Conservation (phyloP, 352 stramenopile species). For the Phytophthora pseudosyringae region DNA sequence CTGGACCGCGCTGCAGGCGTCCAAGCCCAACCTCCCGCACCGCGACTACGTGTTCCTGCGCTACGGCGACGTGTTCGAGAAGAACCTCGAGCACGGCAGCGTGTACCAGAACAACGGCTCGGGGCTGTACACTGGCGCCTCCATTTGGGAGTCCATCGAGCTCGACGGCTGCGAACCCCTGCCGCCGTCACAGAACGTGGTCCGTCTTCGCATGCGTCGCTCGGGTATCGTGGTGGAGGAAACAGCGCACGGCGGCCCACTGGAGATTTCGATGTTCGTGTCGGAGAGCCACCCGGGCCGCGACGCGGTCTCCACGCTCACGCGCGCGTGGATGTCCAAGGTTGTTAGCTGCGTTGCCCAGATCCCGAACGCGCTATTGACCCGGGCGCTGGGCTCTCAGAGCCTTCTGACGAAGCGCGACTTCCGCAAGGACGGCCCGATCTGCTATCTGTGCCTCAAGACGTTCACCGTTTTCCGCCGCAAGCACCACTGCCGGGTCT, state of each 20-base stretch:
- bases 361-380: conserved; percentile 71
- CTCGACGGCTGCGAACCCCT: conserved; percentile 78
- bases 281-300: conserved; percentile 80
- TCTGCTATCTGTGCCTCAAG: conserved; percentile 80
- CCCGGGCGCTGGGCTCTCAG: conserved; percentile 64
- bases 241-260: conserved; percentile 51
- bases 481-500: conserved; percentile 88
- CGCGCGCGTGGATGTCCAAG: conserved; percentile 86
- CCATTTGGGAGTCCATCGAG: conserved; percentile 88
- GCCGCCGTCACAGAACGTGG: conserved; percentile 79
- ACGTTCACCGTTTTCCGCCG: conserved; percentile 77
- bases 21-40: conserved; percentile 84
- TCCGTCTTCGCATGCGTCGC: conserved; percentile 78
- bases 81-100: conserved; percentile 62
- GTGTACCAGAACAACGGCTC: conserved; percentile 66
- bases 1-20: conserved; percentile 83
- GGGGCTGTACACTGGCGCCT: conserved; percentile 75
- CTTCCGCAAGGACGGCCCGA: conserved; percentile 78
- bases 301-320: conserved; percentile 73
- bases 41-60: conserved; percentile 89
- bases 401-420: conserved; percentile 76
- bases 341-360: conserved; percentile 75
- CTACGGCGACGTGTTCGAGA: conserved; percentile 83
- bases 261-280: conserved; percentile 78
- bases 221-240: conserved; percentile 86